These are phyloP conservation scores for Sclerospora graminicola DNA, from an alignment of 352 stramenopile genomes.

Conservation along the genomic window DNA sequence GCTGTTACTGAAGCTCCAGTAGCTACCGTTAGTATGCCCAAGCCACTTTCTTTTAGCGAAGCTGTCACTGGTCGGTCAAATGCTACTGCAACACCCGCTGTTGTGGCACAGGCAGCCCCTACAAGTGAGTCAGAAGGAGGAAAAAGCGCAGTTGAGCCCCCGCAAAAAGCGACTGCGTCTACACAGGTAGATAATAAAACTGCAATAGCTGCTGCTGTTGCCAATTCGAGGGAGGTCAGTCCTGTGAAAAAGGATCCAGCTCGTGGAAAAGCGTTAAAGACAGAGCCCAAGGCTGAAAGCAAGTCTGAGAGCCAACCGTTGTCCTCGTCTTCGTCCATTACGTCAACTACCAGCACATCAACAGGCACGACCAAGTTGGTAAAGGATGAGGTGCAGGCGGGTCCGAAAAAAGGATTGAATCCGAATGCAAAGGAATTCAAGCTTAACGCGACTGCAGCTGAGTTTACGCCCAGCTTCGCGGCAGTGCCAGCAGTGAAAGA, in stretches of 20 bases:
- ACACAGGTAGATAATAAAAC: slow-evolving; percentile 13
- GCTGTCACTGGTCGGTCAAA: slow-evolving; percentile 40
- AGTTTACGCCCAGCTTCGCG: slow-evolving; percentile 64
- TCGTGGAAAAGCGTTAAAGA: slow-evolving; percentile 15
- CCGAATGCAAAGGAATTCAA: slow-evolving; percentile 85
- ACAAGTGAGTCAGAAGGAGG: slow-evolving; percentile 9
- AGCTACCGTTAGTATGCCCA: slow-evolving; percentile 11
- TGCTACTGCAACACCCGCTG: slow-evolving; percentile 1
- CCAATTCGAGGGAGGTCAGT: slow-evolving; percentile 11
- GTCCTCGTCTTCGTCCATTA: slow-evolving; percentile 4
- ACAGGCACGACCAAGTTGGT: slow-evolving; percentile 7
- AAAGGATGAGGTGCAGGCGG: slow-evolving; percentile 9
- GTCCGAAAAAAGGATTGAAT: slow-evolving; percentile 68
- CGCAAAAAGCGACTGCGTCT: slow-evolving; percentile 10
- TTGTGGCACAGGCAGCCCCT: slow-evolving; percentile 1
- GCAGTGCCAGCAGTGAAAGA: slow-evolving; percentile 13
- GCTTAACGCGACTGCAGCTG: slow-evolving; percentile 44
- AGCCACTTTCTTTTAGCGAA: slow-evolving; percentile 66
- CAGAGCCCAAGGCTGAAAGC: slow-evolving; percentile 7
- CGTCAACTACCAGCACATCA: slow-evolving; percentile 6
- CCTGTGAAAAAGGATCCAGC: slow-evolving; percentile 16
- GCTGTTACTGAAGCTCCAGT: not conserved
- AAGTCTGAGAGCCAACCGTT: slow-evolving; percentile 11
- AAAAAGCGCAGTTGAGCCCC: slow-evolving; percentile 4
- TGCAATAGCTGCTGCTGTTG: slow-evolving; percentile 3